These are phyloP conservation scores for Kandelia obovata DNA, from an alignment of 345 rosid species.

Conservation along the genomic window DNA sequence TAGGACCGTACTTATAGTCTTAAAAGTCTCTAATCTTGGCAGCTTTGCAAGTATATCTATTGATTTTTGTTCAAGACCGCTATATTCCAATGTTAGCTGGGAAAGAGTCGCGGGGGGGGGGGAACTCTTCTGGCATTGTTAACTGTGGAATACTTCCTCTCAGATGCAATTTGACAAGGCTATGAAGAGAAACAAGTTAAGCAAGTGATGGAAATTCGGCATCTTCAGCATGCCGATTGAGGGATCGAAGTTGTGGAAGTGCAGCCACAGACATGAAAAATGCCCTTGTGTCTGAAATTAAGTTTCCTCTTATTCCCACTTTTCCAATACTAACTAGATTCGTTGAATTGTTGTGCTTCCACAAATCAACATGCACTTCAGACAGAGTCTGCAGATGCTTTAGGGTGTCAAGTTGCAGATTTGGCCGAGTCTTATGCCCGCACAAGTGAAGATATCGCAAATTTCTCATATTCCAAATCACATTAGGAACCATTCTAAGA, in stretches of 20 bases:
- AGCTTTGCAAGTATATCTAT: conserved; percentile 7
- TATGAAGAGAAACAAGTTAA: conserved; percentile 5
- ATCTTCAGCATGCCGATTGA: neutral
- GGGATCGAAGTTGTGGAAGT: conserved; percentile 18
- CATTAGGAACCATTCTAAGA: conserved; percentile 14
- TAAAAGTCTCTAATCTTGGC: conserved; percentile 12
- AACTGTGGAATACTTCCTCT: neutral
- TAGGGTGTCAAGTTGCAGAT: conserved; percentile 19
- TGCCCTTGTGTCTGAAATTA: neutral
- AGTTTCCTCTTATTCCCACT: conserved; percentile 25
- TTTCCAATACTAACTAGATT: conserved; percentile 19
- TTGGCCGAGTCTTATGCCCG: conserved; percentile 1
- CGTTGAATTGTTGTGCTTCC: conserved; percentile 18
- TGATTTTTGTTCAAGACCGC: conserved; percentile 14
- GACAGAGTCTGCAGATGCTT: conserved; percentile 20
- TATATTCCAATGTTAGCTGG: conserved; percentile 15
- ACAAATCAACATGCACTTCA: conserved; percentile 14
- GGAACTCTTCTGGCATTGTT: conserved; percentile 2
- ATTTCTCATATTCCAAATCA: conserved; percentile 17
- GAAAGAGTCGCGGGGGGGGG: conserved; percentile 26
- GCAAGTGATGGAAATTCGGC: conserved; percentile 1
- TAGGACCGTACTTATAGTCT: conserved; percentile 14
- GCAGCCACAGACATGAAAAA: conserved; percentile 16
- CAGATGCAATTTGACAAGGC: conserved; percentile 15
- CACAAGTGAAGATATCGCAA: conserved; percentile 14